Evolutionary conservation across 2,329 filamentous ascomycete species (phyloP), one percentile per base, ranked within the genome.

Genomic region (Myrmaecium sp.): DNA sequence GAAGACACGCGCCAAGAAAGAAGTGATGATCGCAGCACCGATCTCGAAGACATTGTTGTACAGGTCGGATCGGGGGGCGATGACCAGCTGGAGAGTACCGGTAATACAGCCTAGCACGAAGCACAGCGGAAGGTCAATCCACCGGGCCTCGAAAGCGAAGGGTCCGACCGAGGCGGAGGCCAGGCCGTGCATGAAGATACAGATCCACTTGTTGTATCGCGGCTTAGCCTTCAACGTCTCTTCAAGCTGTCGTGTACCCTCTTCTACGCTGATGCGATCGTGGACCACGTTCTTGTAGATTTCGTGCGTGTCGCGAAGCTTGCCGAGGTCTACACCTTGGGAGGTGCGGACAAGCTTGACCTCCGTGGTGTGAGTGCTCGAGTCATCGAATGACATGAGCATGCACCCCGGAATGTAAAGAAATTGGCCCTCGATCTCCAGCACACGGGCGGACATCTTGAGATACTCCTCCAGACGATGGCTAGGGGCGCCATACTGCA

Each of bases 381-480:
- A 52, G 49, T 86, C 79, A 42, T 71, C 83, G 43, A 94, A 93
- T 4, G 81, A 86, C 44, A 93, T 77, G 30, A 94, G 79, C 84
- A 94, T 94, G 43, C 80, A 91, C 0, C 80, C 80, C 0, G 84
- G 83, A 16, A 93, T 69, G 46, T 93, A 94, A 13, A 93, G 57
- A 39, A 89, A 93, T 41, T 92, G 82, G 5, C 76, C 77, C 36
- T 92, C 78, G 10, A 93, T 84, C 49, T 84, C 79, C 19, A 94
- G 64, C 2, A 89, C 79, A n/a, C 79, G 67, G 2, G 84, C 75
- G 6, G 79, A 83, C 78, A 86, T 91, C 35, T 67, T 74, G 69
- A 94, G 74, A 49, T 92, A 93, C 46, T 92, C 78, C 50, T 94
- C 84, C 12, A 94, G 59, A 7, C 84, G 74, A 55, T 94, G 84